phyloP scores from a whole-genome alignment of 306 rosid species.

The Abrus precatorius region DNA sequence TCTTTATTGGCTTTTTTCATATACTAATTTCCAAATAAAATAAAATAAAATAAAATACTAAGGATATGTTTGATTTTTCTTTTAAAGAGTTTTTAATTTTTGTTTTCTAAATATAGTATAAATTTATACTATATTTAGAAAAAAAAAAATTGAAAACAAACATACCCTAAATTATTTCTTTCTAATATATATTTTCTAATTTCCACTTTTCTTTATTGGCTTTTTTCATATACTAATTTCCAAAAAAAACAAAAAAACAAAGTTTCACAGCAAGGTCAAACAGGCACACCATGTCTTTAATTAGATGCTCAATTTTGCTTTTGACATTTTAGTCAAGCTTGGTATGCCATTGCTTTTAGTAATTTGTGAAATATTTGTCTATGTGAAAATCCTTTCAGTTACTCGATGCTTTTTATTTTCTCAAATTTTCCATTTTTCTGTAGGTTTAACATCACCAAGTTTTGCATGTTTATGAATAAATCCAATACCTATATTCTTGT shows the following conservation, averaged over 20 bases:
- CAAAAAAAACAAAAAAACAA: background rate
- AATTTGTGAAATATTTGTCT: background rate
- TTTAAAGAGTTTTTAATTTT: too few species aligned
- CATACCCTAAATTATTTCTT: constrained; percentile 10
- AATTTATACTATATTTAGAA: too few species aligned
- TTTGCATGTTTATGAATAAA: constrained; percentile 25
- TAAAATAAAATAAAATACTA: too few species aligned
- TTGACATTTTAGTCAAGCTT: constrained; percentile 9
- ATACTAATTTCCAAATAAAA: background rate
- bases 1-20: background rate
- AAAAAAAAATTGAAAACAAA: background rate
- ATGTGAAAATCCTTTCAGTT: constrained; percentile 8
- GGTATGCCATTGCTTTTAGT: constrained; percentile 1
- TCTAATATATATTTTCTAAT: background rate
- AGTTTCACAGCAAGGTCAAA: background rate
- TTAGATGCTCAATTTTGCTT: constrained; percentile 3
- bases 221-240: background rate
- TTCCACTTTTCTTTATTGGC: too few species aligned
- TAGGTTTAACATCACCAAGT: constrained; percentile 20
- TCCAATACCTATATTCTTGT: constrained; percentile 13
- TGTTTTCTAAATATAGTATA: too few species aligned
- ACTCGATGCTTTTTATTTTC: constrained; percentile 35
- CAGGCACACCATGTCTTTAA: constrained; percentile 9
- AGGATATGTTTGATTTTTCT: too few species aligned
- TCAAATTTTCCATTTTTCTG: constrained; percentile 1